Conservation (phyloP, 1,139 yeast genomes). For the Pichia sp. region DNA sequence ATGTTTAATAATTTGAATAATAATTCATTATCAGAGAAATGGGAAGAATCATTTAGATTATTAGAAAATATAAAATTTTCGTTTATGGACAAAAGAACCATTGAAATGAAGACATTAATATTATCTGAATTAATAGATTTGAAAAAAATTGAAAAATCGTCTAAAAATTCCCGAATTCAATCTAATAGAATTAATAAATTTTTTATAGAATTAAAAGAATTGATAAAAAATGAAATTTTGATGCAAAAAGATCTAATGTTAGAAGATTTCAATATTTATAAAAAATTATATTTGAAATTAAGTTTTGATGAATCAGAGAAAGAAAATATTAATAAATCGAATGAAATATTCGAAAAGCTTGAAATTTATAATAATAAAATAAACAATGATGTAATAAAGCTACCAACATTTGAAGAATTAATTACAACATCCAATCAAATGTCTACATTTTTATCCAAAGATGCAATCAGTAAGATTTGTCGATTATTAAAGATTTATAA, state of each 20-base stretch:
- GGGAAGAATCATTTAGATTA: constrained; percentile 41
- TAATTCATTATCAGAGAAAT: constrained; percentile 42
- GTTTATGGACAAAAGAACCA: constrained; percentile 15
- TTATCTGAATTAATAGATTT: constrained; percentile 29
- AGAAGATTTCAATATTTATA: constrained; percentile 23
- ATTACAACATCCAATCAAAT: constrained; percentile 25
- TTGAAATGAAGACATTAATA: constrained; percentile 17
- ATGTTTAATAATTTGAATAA: constrained; percentile 41
- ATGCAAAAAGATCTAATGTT: constrained; percentile 18
- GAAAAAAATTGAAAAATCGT: constrained; percentile 23
- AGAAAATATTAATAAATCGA: constrained; percentile 16
- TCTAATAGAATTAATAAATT: constrained; percentile 24
- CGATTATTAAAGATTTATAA: constrained; percentile 24
- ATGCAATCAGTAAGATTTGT: constrained; percentile 23
- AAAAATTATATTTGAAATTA: constrained; percentile 19
- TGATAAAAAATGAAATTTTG: constrained; percentile 27
- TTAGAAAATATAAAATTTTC: constrained; percentile 36
- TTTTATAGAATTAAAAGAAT: constrained; percentile 24
- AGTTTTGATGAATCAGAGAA: constrained; percentile 13
- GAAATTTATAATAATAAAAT: constrained; percentile 20
- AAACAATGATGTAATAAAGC: constrained; percentile 13
- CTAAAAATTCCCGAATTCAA: constrained; percentile 27
- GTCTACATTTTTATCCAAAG: constrained; percentile 23
- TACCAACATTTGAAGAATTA: constrained; percentile 29
- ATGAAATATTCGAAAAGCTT: constrained; percentile 17